Base-by-base conservation (phyloP, 1,284 basidiomycete species). In the Moesziomyces aphidis region DNA sequence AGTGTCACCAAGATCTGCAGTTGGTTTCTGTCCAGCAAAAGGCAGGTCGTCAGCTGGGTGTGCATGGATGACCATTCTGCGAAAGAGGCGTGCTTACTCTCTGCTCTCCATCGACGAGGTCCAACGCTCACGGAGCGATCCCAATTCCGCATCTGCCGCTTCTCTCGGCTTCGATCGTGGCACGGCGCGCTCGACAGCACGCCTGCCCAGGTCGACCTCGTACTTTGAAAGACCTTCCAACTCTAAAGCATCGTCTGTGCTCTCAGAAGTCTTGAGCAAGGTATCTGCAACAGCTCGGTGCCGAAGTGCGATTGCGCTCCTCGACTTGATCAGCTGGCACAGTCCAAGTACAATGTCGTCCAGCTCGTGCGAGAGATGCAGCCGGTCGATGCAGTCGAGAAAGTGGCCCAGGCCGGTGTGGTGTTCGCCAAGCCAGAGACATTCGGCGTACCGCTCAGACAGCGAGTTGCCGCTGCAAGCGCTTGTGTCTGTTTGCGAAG, bases 1-100 rank as follows among this genome's bases (percentile, higher is more conserved):
- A 76, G 55, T 19, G 59, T 66, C n/a, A 76, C 50, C 24, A 76
- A 28, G 24, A 76, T 57, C 42, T 76, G 74, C 10, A 76, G 56
- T 39, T 76, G 74, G 31, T 61, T 67, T 28, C 73, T 75, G 56
- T 56, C 15, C 22, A 8, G 13, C 31, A 34, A 34, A 13, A 13
- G 13, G 13, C 31, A 34, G 10, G 4, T 24, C 5, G 5, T n/a
- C 23, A 4, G 15, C 26, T 8, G 6, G 5, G 26, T 8, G 26
- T 28, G 26, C 26, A 28, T 28, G 26, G 26, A 28, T 28, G 6
- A 28, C 1, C 26, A 6, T 7, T 28, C 26, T 28, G 26, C 26
- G 26, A 28, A 28, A 6, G 26, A 28, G 26, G 26, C 26, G 26
- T 1, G 68, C 73, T 60, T 55, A 76, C 71, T 76, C 74, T 44